A percentile compares a stretch with the other conserved stretches of the same genome.
phyloP scores from a whole-genome alignment of 331 rosid genomes.

The Cydonia oblonga region DNA sequence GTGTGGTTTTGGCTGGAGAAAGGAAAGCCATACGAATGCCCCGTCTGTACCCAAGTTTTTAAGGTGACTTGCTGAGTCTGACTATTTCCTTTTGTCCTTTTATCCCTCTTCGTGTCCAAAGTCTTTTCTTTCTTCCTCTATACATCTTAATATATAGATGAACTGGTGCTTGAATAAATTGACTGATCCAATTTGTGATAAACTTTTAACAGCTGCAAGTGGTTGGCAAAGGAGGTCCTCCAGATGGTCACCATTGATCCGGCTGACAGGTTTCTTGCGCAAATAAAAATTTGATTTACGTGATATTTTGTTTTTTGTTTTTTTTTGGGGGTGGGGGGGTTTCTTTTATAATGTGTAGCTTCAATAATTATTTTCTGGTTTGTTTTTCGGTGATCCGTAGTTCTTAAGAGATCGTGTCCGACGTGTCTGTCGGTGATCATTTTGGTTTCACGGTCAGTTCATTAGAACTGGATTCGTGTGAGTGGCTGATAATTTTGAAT shows the following conservation, averaged over 20 bases:
- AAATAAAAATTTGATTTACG: conserved; percentile 4
- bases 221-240: conserved; percentile 39
- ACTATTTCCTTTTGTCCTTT: neutral
- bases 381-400: neutral
- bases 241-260: conserved; percentile 26
- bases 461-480: neutral
- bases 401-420: neutral
- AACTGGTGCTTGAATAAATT: neutral
- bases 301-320: too few species aligned
- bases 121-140: neutral
- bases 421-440: neutral
- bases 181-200: neutral
- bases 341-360: conserved; percentile 2
- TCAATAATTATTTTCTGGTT: neutral
- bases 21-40: conserved; percentile 36
- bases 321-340: too few species aligned
- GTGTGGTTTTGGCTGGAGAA: conserved; percentile 54
- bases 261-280: neutral
- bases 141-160: neutral
- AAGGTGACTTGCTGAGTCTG: conserved; percentile 9
- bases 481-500: neutral
- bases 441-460: neutral
- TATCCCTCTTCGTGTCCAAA: neutral
- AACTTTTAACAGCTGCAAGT: conserved; percentile 38
- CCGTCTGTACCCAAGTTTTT: conserved; percentile 34